These are phyloP conservation scores for Cryptococcus hybrid DNA, from an alignment of 1,284 basidiomycete genomes.

Conservation along the genomic window DNA sequence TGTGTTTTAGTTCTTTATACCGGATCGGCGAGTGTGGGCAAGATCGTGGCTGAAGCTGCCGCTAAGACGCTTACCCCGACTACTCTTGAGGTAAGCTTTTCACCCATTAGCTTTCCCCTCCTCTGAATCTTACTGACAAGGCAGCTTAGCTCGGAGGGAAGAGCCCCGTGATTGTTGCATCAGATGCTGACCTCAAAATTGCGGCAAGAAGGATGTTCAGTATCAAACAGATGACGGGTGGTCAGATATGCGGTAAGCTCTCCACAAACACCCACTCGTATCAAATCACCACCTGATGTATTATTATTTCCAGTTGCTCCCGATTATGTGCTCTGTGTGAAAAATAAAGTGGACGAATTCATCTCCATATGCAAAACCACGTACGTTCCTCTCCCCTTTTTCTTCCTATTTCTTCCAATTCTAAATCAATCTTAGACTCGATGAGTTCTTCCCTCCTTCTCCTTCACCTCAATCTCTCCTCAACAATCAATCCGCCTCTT, in stretches of 20 bases:
- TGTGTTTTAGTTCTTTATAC: conserved; percentile 63
- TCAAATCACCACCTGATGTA: conserved; percentile 63
- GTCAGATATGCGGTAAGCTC: conserved; percentile 57
- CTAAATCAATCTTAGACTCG: conserved; percentile 16
- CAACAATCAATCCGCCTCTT: conserved; percentile 48
- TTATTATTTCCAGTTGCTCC: conserved; percentile 61
- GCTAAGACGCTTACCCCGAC: conserved; percentile 82
- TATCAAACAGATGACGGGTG: conserved; percentile 74
- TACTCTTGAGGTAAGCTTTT: conserved; percentile 58
- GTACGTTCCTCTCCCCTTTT: conserved; percentile 48
- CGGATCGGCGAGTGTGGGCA: conserved; percentile 67
- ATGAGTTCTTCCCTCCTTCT: conserved; percentile 35
- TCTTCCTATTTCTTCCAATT: conserved; percentile 49
- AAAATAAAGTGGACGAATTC: conserved; percentile 62
- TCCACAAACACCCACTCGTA: not conserved
- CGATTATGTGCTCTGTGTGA: conserved; percentile 72
- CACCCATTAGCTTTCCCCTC: not conserved
- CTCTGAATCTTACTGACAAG: not conserved
- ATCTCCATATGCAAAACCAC: conserved; percentile 61
- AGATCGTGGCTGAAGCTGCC: conserved; percentile 75
- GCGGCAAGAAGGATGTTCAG: conserved; percentile 59
- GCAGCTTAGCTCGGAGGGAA: conserved; percentile 66
- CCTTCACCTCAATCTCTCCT: conserved; percentile 51
- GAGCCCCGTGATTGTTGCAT: conserved; percentile 76
- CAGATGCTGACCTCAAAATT: conserved; percentile 54